Evolutionary conservation across 257 asterid genomes (phyloP).

Genomic region (Solanum chmielewskii): DNA sequence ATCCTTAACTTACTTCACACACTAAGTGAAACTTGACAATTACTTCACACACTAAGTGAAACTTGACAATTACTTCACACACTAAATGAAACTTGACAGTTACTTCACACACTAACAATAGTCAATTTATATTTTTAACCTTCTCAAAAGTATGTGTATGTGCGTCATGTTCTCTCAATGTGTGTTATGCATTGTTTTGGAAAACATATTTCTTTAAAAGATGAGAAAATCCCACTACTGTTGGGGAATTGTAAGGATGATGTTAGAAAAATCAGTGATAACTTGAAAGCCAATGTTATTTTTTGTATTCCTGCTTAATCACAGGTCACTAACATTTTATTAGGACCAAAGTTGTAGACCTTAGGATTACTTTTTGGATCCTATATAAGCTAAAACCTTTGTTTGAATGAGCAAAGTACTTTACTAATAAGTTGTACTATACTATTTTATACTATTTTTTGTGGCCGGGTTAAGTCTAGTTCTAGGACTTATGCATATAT

Average conservation of each 20-base stretch:
- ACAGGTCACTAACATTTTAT: background rate
- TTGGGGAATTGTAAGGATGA: background rate
- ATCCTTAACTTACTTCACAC: no score
- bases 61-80: no score
- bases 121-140: background rate
- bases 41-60: no score
- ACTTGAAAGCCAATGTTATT: background rate
- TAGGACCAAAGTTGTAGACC: background rate
- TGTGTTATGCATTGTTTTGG: background rate
- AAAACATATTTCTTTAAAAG: background rate
- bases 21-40: no score
- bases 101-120: no score
- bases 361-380: background rate
- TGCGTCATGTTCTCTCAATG: background rate
- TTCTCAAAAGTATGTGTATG: background rate
- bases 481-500: background rate
- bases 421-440: background rate
- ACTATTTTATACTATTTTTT: background rate
- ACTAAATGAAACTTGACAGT: no score
- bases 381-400: background rate
- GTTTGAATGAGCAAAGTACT: background rate
- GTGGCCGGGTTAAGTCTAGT: background rate
- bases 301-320: background rate
- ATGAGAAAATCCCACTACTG: background rate
- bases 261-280: background rate